A percentile compares a stretch with the other conserved stretches of the same genome.
These are phyloP conservation scores for Dactylellina sp. DNA, from an alignment of 2,329 filamentous ascomycete genomes.

Conservation along the genomic window DNA sequence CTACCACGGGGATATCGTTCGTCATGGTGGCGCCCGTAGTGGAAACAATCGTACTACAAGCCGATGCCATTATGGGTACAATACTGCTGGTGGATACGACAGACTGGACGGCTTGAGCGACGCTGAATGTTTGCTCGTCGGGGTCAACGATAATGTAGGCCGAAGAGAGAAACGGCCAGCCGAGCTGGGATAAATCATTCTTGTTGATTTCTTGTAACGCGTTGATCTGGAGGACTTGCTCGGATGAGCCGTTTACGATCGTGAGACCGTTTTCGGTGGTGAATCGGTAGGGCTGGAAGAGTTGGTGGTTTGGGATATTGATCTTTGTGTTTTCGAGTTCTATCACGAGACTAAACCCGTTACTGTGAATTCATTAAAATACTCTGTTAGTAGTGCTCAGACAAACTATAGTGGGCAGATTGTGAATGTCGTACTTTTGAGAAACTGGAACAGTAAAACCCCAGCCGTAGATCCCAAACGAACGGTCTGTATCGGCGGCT, in stretches of 20 bases:
- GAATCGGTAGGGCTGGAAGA: conserved; percentile 29
- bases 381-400: background rate
- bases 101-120: conserved; percentile 9
- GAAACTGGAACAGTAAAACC: background rate
- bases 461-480: conserved; percentile 2
- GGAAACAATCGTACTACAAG: background rate
- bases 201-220: conserved; percentile 20
- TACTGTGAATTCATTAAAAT: too few species aligned
- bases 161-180: conserved; percentile 46
- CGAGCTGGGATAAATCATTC: conserved; percentile 39
- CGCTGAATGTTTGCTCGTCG: conserved; percentile 14
- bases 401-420: too few species aligned
- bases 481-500: background rate
- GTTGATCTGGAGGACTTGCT: conserved; percentile 30
- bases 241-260: background rate
- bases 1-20: background rate
- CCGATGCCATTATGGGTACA: conserved; percentile 1
- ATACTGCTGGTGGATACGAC: conserved; percentile 8
- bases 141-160: conserved; percentile 39
- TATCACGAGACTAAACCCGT: background rate
- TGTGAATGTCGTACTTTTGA: conserved; percentile 1
- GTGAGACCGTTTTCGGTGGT: conserved; percentile 7
- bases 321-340: conserved; percentile 13
- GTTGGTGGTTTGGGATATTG: conserved; percentile 42
- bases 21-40: too few species aligned